Percentiles rank a stretch among this genome's conserved stretches.
Evolutionary conservation across 768 basidiomycete genomes (phyloP).

Genomic region (Hericium rajendrae): DNA sequence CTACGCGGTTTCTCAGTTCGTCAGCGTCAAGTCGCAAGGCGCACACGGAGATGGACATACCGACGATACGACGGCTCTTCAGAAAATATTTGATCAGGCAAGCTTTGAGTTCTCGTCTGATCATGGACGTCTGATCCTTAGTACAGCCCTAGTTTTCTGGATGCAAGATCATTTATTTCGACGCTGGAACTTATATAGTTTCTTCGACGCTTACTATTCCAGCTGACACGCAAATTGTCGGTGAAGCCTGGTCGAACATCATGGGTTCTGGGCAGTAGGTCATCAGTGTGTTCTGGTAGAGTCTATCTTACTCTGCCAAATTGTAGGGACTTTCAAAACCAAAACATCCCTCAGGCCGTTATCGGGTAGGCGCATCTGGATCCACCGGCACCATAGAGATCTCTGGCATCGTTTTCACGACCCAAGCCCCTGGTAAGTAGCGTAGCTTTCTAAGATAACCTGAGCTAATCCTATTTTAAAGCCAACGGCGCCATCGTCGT

Average conservation of each 20-base stretch:
- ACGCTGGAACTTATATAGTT: constrained; percentile 48
- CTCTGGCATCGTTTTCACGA: constrained; percentile 35
- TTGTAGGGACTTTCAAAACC: constrained; percentile 31
- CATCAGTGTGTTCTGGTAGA: neutral
- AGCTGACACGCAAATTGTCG: constrained; percentile 36
- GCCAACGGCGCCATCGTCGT: constrained; percentile 53
- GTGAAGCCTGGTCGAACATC: constrained; percentile 43
- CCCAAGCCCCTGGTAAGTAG: constrained; percentile 24
- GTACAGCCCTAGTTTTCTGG: constrained; percentile 41
- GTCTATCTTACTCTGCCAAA: neutral
- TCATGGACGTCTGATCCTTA: too few relatives aligned
- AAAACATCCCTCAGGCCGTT: constrained; percentile 29
- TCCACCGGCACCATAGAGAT: constrained; percentile 33
- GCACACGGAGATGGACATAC: constrained; percentile 67
- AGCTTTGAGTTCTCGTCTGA: neutral
- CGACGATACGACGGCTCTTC: constrained; percentile 66
- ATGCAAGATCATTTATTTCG: constrained; percentile 77
- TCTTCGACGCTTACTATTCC: constrained; percentile 40
- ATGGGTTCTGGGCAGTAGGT: constrained; percentile 21
- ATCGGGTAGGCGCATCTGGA: constrained; percentile 30
- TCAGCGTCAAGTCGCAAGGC: constrained; percentile 64
- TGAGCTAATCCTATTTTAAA: constrained; percentile 1
- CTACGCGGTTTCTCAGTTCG: constrained; percentile 54
- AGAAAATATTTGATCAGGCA: constrained; percentile 51
- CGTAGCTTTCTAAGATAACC: neutral